phyloP scores from a whole-genome alignment of 108 stramenopile species.

The Mediolabrus comicus region DNA sequence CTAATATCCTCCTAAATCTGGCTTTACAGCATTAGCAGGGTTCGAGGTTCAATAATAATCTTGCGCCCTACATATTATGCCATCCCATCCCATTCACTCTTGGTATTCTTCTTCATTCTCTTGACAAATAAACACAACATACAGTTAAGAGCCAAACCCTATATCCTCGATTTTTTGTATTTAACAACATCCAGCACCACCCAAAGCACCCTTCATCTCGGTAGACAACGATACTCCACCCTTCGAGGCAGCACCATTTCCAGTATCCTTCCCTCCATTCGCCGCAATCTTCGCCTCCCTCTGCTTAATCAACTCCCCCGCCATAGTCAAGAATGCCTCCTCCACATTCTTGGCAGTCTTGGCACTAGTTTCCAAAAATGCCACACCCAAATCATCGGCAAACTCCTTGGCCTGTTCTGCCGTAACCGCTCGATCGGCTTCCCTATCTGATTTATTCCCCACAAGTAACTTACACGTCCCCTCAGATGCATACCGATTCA shows the following conservation, averaged over 20 bases:
- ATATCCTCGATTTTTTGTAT: conserved; percentile 20
- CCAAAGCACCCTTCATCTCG: conserved; percentile 40
- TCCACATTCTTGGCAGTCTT: conserved; percentile 97
- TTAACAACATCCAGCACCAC: not conserved
- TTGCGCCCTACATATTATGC: too few species aligned
- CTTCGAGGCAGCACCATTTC: conserved; percentile 28
- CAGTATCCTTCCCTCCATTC: conserved; percentile 46
- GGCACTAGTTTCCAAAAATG: conserved; percentile 97
- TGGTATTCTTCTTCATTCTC: too few species aligned
- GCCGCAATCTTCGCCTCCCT: conserved; percentile 55
- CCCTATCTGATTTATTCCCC: conserved; percentile 94
- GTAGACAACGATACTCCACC: conserved; percentile 57
- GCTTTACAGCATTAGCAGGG: not conserved
- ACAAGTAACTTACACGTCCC: conserved; percentile 95
- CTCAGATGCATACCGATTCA: conserved; percentile 96
- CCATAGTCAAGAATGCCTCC: conserved; percentile 98
- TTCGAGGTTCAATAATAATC: too few species aligned
- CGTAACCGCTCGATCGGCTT: conserved; percentile 86
- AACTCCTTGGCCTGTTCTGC: conserved; percentile 93
- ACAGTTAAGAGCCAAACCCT: conserved; percentile 13
- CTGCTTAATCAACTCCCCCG: conserved; percentile 92
- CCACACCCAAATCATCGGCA: conserved; percentile 94
- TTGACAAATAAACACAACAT: not conserved
- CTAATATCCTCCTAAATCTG: conserved; percentile 35
- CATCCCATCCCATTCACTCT: too few species aligned